Percentiles rank a stretch among this genome's conserved stretches.
phyloP scores from a whole-genome alignment of 2,329 filamentous ascomycete species.

The Emmonsiellopsis sp. region DNA sequence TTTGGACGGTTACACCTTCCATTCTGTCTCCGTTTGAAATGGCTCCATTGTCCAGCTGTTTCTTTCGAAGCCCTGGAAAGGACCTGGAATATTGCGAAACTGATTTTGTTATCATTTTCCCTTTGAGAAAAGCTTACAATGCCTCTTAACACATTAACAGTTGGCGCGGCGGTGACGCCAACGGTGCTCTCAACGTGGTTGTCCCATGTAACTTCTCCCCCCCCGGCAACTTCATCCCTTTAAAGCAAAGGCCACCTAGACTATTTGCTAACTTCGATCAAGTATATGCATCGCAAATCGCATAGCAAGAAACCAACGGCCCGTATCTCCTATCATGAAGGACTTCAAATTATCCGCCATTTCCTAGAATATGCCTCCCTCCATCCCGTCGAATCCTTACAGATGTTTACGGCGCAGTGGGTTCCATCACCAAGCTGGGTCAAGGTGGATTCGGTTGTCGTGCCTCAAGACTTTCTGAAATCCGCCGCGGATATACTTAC shows the following conservation, averaged over 20 bases:
- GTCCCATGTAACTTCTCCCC: slow-evolving; percentile 57
- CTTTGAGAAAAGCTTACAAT: slow-evolving; percentile 26
- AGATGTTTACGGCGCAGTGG: slow-evolving; percentile 84
- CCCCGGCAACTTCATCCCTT: slow-evolving; percentile 1
- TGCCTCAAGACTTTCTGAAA: slow-evolving; percentile 55
- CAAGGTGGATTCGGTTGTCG: slow-evolving; percentile 58
- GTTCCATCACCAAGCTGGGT: slow-evolving; percentile 87
- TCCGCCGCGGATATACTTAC: slow-evolving; percentile 59
- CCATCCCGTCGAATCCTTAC: slow-evolving; percentile 86
- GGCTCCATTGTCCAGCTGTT: too few relatives aligned
- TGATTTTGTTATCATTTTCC: not conserved
- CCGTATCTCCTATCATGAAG: slow-evolving; percentile 90
- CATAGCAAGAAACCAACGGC: slow-evolving; percentile 72
- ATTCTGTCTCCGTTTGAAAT: too few relatives aligned
- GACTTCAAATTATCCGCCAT: slow-evolving; percentile 72
- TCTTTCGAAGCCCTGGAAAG: not conserved
- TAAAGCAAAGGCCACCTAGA: slow-evolving; percentile 5
- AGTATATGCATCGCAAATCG: slow-evolving; percentile 76
- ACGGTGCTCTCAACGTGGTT: slow-evolving; percentile 79
- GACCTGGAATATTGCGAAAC: not conserved
- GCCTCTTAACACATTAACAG: slow-evolving; percentile 68
- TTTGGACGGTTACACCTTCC: too few relatives aligned
- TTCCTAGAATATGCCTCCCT: slow-evolving; percentile 80
- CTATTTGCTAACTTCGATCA: slow-evolving; percentile 3
- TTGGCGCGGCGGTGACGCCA: slow-evolving; percentile 76